Evolutionary conservation across 1,139 yeast species (phyloP), one percentile per base, ranked within the genome.

Genomic region (Candida pseudoviswanathii): DNA sequence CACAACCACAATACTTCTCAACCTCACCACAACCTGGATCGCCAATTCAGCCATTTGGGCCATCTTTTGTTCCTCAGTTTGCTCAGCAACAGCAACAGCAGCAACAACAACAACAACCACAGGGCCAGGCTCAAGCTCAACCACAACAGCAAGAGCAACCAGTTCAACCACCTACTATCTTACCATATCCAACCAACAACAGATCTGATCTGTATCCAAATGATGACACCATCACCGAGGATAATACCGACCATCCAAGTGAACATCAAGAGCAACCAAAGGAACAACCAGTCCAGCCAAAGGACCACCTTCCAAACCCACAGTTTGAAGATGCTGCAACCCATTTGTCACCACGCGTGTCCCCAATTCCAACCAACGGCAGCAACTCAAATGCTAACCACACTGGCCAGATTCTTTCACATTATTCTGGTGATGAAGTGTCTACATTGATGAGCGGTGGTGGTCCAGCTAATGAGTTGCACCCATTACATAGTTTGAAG

Each of bases 1-100:
- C 68, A 9, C 73, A 67, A 56, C 77, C 78, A 0, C 77, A 72
- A 50, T 69, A 70, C 58, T 71, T 74, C 57, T 71, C 77, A 4
- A 53, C 70, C 2, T 64, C 75, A 3, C 75, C 76, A 16, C 70
- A 64, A 47, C 69, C 51, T 11, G 47, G 50, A 21, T 49, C 57
- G 4, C 54, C 58, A 36, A 31, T 45, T 41, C 45, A 32, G 7
- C 49, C 50, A n/a, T 51, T 48, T 34, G 46, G 41, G 9, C 43
- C 49, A 16, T 43, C 48, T 2, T 54, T 48, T 41, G 51, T 50
- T 30, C 46, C 53, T 1, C 53, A 48, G 30, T 52, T 49, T 41
- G 47, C 48, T 5, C 44, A 34, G 24, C 41, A 43, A 16, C 49
- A 46, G 10, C 51, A 44, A 26, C 54, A 47, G n/a, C 52, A 42